These are phyloP conservation scores for Hanseniaspora taiwanica DNA, from an alignment of 805 yeast species.

Conservation along the genomic window DNA sequence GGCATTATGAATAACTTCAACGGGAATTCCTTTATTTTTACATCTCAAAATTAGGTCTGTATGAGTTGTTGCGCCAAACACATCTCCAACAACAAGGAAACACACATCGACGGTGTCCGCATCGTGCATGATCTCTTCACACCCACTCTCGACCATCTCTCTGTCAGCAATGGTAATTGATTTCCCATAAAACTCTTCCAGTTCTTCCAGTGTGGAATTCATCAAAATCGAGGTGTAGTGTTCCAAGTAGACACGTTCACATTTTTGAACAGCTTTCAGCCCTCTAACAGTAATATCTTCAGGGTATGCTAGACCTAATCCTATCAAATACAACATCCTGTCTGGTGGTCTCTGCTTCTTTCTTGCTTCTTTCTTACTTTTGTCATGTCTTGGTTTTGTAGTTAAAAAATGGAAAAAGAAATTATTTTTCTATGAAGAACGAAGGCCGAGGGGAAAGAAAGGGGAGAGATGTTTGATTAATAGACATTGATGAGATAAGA, in stretches of 20 bases:
- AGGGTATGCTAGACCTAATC: constrained; percentile 81
- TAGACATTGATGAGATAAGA: too few species aligned
- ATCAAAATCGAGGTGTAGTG: constrained; percentile 90
- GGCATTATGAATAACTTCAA: constrained; percentile 85
- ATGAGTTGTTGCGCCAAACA: constrained; percentile 96
- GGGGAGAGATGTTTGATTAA: too few species aligned
- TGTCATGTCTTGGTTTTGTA: too few species aligned
- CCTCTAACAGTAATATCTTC: constrained; percentile 93
- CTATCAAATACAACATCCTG: constrained; percentile 78
- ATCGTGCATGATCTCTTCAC: constrained; percentile 65
- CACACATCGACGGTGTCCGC: constrained; percentile 81
- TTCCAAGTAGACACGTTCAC: constrained; percentile 86
- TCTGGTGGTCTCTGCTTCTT: neutral
- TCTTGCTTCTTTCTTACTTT: too few species aligned
- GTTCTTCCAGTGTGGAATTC: constrained; percentile 68
- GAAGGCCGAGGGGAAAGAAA: too few species aligned
- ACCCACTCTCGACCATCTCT: constrained; percentile 83
- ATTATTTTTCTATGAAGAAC: too few species aligned
- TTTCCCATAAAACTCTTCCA: constrained; percentile 78
- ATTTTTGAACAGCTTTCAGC: constrained; percentile 64
- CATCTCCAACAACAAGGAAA: constrained; percentile 92
- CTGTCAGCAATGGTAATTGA: constrained; percentile 83
- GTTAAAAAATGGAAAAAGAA: too few species aligned
- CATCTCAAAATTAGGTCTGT: constrained; percentile 90
- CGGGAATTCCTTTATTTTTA: constrained; percentile 63